Evolutionary conservation across 202 grass and related monocot species (phyloP).

Genomic region (Carex sylvatica): DNA sequence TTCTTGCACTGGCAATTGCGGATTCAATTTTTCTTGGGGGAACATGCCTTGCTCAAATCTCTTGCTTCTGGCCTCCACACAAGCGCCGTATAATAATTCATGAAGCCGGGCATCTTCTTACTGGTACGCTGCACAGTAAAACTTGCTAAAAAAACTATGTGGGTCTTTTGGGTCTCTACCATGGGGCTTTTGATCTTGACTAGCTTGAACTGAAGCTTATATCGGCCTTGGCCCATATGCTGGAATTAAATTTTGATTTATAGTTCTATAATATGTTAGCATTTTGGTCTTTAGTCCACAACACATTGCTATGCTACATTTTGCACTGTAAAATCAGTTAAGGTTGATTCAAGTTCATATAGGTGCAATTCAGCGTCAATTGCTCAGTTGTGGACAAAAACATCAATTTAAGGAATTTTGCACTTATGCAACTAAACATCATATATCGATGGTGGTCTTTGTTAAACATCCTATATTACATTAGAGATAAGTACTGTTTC

Average conservation of each 20-base stretch:
- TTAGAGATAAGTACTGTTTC: neutral
- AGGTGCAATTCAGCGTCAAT: slow-evolving; percentile 3
- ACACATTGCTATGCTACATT: neutral
- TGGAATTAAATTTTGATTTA: neutral
- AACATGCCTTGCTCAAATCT: slow-evolving; percentile 70
- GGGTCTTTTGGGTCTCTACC: neutral
- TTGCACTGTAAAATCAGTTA: neutral
- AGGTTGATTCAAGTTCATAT: neutral
- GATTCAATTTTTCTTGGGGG: slow-evolving; percentile 83
- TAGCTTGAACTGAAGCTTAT: neutral
- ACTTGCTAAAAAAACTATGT: neutral
- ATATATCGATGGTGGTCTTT: neutral
- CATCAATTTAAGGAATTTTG: neutral
- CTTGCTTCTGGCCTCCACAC: slow-evolving; percentile 82
- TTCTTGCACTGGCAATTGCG: slow-evolving; percentile 57
- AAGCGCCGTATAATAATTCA: slow-evolving; percentile 81
- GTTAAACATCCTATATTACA: neutral
- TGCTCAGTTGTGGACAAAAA: neutral
- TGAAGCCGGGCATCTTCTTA: slow-evolving; percentile 93
- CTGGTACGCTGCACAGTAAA: slow-evolving; percentile 37
- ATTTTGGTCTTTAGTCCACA: neutral
- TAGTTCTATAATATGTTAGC: neutral
- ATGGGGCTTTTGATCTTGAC: neutral
- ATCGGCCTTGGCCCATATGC: neutral
- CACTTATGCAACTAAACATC: neutral